Evolutionary conservation across 2,329 filamentous ascomycete genomes (phyloP).

Genomic region (Penicillium sumatraense): DNA sequence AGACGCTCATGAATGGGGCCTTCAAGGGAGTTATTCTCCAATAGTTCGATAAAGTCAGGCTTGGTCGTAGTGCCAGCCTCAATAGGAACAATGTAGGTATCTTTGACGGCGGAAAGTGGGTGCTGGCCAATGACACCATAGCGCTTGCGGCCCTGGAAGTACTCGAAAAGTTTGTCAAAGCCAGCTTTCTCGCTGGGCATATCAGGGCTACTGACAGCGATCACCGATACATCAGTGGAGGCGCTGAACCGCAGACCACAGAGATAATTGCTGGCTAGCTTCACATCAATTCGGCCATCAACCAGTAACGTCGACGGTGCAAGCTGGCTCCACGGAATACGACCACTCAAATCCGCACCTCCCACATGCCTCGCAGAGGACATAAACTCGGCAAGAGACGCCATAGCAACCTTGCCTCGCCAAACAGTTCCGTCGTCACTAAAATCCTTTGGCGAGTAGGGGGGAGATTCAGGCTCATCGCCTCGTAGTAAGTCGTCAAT

Average conservation of each 20-base stretch:
- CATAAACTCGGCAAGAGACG: conserved; percentile 73
- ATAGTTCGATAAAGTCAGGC: conserved; percentile 84
- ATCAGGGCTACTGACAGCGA: conserved; percentile 69
- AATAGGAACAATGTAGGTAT: conserved; percentile 89
- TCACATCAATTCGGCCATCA: conserved; percentile 73
- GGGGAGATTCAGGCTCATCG: conserved; percentile 78
- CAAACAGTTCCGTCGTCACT: conserved; percentile 74
- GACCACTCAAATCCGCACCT: conserved; percentile 74
- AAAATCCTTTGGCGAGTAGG: conserved; percentile 80
- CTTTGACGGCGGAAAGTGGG: conserved; percentile 74
- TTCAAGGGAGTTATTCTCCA: conserved; percentile 83
- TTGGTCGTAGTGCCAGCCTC: conserved; percentile 69
- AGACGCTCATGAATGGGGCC: conserved; percentile 73
- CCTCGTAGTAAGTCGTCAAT: conserved; percentile 87
- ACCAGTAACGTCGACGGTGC: conserved; percentile 69
- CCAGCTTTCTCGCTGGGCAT: conserved; percentile 61
- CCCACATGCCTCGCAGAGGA: conserved; percentile 82
- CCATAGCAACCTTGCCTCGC: conserved; percentile 78
- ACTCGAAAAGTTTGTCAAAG: conserved; percentile 81
- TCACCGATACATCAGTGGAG: conserved; percentile 81
- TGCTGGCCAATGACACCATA: conserved; percentile 88
- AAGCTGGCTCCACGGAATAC: conserved; percentile 73
- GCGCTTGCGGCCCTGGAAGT: conserved; percentile 79
- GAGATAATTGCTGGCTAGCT: conserved; percentile 87
- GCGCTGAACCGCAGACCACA: conserved; percentile 82